Evolutionary conservation across 768 basidiomycete species (phyloP).

Genomic region (Rhodosporidiobolus sp.): DNA sequence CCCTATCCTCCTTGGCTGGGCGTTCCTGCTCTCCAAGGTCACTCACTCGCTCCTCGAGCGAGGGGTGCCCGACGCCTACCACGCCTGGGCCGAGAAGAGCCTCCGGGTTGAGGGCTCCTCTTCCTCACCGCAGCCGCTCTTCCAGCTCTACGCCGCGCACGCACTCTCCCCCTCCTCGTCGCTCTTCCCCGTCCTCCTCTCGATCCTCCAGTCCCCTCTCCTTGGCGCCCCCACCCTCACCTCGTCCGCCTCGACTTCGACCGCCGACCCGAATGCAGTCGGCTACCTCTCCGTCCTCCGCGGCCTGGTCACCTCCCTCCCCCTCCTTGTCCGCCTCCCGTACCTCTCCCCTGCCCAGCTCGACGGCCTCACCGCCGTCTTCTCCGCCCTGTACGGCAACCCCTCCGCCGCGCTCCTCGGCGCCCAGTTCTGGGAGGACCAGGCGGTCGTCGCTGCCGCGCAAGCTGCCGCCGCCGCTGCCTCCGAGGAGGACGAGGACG

Average conservation of each 20-base stretch:
- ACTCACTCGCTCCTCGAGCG: constrained; percentile 35
- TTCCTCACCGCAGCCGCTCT: constrained; percentile 28
- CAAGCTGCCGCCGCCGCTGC: not conserved
- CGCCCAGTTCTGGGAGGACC: constrained; percentile 72
- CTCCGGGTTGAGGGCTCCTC: constrained; percentile 28
- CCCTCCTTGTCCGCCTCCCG: constrained; percentile 37
- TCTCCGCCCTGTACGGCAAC: constrained; percentile 67
- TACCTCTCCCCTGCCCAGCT: constrained; percentile 55
- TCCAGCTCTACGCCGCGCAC: constrained; percentile 35
- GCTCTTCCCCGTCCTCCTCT: constrained; percentile 29
- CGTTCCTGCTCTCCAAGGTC: constrained; percentile 72
- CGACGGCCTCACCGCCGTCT: constrained; percentile 66
- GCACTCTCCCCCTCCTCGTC: constrained; percentile 30
- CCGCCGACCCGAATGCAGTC: constrained; percentile 39
- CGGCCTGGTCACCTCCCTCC: constrained; percentile 36
- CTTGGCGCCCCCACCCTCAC: constrained; percentile 14
- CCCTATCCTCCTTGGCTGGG: constrained; percentile 76
- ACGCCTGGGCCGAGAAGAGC: constrained; percentile 32
- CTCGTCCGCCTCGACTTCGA: constrained; percentile 6
- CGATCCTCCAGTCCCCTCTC: constrained; percentile 26
- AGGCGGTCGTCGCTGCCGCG: constrained; percentile 53
- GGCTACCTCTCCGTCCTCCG: constrained; percentile 45
- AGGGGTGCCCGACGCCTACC: constrained; percentile 43
- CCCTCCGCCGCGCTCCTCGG: constrained; percentile 65
- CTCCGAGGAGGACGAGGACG: not conserved